phyloP scores from a whole-genome alignment of 2,329 filamentous ascomycete genomes.

The Pyricularia grisea region DNA sequence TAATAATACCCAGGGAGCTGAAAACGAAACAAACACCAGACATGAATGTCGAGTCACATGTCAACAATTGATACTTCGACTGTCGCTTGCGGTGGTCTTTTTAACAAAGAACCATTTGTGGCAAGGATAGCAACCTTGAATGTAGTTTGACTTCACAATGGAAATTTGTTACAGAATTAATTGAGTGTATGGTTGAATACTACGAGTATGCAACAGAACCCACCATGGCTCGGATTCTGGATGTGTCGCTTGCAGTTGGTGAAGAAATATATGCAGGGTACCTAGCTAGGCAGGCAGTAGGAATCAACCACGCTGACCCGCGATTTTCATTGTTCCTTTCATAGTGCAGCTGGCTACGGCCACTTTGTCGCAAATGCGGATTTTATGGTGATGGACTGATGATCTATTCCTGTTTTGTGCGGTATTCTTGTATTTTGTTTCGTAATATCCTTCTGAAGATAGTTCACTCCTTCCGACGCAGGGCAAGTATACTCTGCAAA shows the following conservation, averaged over 20 bases:
- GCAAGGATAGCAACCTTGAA: neutral
- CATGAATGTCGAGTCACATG: neutral
- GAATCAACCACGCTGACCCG: neutral
- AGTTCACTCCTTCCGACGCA: constrained; percentile 31
- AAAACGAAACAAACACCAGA: neutral
- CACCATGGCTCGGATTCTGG: neutral
- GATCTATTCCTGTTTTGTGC: too few species aligned
- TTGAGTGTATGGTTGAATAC: neutral
- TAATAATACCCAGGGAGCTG: neutral
- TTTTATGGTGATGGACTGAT: neutral
- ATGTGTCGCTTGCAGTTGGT: neutral
- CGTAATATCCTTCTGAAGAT: neutral
- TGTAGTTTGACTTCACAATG: neutral
- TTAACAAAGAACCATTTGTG: neutral
- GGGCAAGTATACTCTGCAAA: constrained; percentile 54
- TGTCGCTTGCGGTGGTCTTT: neutral
- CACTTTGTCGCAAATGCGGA: neutral
- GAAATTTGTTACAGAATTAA: neutral
- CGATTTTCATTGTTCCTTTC: neutral
- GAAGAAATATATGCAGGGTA: neutral
- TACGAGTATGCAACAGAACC: neutral
- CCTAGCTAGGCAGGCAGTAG: too few species aligned
- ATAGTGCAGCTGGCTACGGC: neutral
- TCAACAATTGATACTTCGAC: neutral
- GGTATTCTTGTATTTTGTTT: neutral